phyloP scores from a whole-genome alignment of 306 rosid species.

The Cercis canadensis region DNA sequence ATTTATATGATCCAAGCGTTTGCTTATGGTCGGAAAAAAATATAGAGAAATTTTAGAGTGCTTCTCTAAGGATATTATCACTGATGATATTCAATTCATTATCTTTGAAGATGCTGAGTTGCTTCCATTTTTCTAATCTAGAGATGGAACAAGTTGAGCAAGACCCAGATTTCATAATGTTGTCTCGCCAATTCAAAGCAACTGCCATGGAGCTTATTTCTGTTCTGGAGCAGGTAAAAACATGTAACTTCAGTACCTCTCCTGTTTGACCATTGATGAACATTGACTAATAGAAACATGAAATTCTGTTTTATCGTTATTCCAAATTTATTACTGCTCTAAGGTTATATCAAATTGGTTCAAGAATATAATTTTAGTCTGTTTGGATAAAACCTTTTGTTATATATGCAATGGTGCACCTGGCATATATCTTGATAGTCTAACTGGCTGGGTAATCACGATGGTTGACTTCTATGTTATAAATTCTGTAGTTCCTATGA shows the following conservation, averaged over 20 bases:
- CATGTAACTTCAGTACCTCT: constrained; percentile 25
- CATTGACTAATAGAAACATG: constrained; percentile 26
- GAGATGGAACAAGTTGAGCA: constrained; percentile 98
- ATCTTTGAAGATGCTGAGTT: constrained; percentile 50
- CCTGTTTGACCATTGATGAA: background rate
- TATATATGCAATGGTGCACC: constrained; percentile 28
- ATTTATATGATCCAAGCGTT: constrained; percentile 10
- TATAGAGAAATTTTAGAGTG: background rate
- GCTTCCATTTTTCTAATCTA: constrained; percentile 53
- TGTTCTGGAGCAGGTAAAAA: constrained; percentile 93
- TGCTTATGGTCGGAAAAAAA: background rate
- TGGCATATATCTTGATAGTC: constrained; percentile 15
- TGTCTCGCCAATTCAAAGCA: constrained; percentile 95
- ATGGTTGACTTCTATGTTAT: constrained; percentile 21
- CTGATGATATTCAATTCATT: constrained; percentile 38
- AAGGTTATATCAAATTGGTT: constrained; percentile 11
- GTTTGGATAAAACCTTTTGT: constrained; percentile 29
- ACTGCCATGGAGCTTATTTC: constrained; percentile 92
- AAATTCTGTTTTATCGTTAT: constrained; percentile 20
- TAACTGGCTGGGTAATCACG: constrained; percentile 24
- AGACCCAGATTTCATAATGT: constrained; percentile 78
- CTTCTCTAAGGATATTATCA: constrained; percentile 28
- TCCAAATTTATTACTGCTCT: background rate
- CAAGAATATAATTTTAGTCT: constrained; percentile 25
- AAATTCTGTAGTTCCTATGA: constrained; percentile 27